Percentiles rank a stretch among this genome's conserved stretches.
These are phyloP conservation scores for Jaltomata sinuosa DNA, from an alignment of 257 asterid genomes.

Conservation along the genomic window DNA sequence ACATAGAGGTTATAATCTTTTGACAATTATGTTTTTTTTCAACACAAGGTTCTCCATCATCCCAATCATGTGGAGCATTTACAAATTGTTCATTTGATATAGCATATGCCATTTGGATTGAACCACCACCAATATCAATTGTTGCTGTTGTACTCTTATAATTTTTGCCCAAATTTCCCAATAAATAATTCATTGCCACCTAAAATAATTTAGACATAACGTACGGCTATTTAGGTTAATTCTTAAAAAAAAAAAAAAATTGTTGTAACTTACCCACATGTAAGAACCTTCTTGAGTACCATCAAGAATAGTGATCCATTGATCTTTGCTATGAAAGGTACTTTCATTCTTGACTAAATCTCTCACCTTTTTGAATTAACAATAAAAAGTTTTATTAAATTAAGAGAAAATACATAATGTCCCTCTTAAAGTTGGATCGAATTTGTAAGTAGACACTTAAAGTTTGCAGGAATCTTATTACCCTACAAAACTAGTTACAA, in stretches of 20 bases:
- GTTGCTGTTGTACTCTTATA: slow-evolving; percentile 59
- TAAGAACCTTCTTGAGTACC: slow-evolving; percentile 81
- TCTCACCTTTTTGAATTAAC: slow-evolving; percentile 51
- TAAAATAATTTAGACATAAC: slow-evolving; percentile 6
- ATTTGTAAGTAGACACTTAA: too few species aligned
- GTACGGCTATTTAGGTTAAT: too few species aligned
- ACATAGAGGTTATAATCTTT: slow-evolving; percentile 53
- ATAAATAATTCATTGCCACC: slow-evolving; percentile 69
- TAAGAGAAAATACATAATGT: too few species aligned
- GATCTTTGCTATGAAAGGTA: slow-evolving; percentile 45
- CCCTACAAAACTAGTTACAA: too few species aligned
- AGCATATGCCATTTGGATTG: slow-evolving; percentile 84
- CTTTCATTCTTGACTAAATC: slow-evolving; percentile 52
- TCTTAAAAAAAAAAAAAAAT: too few species aligned
- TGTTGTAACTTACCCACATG: slow-evolving; percentile 51
- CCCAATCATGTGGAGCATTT: slow-evolving; percentile 39
- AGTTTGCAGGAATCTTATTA: too few species aligned
- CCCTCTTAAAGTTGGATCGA: too few species aligned
- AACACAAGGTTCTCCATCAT: slow-evolving; percentile 55
- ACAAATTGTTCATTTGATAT: slow-evolving; percentile 56
- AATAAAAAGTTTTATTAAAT: background rate
- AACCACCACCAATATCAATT: slow-evolving; percentile 88
- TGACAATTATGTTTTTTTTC: slow-evolving; percentile 55
- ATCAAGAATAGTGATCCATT: slow-evolving; percentile 69
- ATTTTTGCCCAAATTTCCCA: slow-evolving; percentile 59